Conservation (phyloP, 768 basidiomycete genomes). For the Russula brevipes region DNA sequence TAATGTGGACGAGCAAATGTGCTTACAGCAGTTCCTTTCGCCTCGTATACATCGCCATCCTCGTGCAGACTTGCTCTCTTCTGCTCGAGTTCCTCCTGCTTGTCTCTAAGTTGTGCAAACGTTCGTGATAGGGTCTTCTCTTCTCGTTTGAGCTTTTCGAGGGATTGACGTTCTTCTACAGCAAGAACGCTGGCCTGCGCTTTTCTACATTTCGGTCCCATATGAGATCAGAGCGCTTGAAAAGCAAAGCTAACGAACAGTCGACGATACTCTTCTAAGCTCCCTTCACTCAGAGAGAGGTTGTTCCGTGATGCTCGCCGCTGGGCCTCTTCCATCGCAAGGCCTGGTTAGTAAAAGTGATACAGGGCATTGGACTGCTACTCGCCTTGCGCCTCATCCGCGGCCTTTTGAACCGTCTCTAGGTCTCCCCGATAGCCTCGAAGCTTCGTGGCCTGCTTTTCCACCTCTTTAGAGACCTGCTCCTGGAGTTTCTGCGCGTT, state of each 20-base stretch:
- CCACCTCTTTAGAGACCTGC: constrained; percentile 57
- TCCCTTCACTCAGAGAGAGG: constrained; percentile 73
- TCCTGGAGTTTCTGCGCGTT: constrained; percentile 62
- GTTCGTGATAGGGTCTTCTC: constrained; percentile 68
- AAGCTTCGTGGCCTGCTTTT: constrained; percentile 49
- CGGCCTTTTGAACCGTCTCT: constrained; percentile 56
- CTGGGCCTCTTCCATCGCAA: constrained; percentile 55
- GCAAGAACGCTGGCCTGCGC: constrained; percentile 72
- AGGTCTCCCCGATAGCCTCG: constrained; percentile 60
- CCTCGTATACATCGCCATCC: constrained; percentile 46
- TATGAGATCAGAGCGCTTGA: constrained; percentile 7
- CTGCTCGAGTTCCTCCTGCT: constrained; percentile 57
- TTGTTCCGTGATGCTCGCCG: constrained; percentile 67
- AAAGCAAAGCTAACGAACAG: constrained; percentile 42
- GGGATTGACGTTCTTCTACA: constrained; percentile 79
- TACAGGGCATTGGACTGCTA: neutral
- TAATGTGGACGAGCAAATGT: neutral
- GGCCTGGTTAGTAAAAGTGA: constrained; percentile 10
- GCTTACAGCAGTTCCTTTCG: constrained; percentile 56
- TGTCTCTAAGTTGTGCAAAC: constrained; percentile 61
- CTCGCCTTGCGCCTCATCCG: constrained; percentile 76
- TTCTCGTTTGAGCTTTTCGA: constrained; percentile 77
- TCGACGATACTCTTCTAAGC: constrained; percentile 79
- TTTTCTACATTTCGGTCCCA: constrained; percentile 48
- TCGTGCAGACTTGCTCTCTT: constrained; percentile 52